These are phyloP conservation scores for Aquilaria malaccensis DNA, from an alignment of 345 rosid genomes.

Conservation along the genomic window DNA sequence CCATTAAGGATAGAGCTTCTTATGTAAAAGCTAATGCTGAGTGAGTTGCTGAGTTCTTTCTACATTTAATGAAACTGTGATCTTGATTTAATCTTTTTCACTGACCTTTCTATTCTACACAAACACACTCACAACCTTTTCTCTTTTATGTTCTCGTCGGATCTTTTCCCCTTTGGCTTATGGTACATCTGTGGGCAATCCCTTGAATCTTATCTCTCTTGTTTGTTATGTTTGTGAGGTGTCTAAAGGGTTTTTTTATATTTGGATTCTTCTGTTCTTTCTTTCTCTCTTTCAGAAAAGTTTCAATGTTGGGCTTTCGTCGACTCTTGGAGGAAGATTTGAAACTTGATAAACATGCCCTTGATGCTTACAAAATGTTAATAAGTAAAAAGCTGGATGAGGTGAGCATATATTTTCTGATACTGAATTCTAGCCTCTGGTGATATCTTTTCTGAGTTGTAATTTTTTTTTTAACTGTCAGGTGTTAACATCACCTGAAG, in stretches of 20 bases:
- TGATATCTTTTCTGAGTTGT: conserved; percentile 3
- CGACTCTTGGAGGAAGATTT: conserved; percentile 86
- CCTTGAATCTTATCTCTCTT: too few relatives aligned
- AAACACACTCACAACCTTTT: too few relatives aligned
- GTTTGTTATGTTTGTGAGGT: neutral
- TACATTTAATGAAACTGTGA: neutral
- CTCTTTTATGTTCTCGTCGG: neutral
- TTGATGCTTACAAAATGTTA: conserved; percentile 67
- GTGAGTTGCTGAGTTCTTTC: conserved; percentile 32
- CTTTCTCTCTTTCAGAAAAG: conserved; percentile 28
- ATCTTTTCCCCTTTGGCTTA: neutral
- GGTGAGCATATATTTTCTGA: conserved; percentile 25
- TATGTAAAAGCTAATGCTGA: conserved; percentile 63
- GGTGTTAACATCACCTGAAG: conserved; percentile 41
- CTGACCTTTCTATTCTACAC: too few relatives aligned
- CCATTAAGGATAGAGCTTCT: conserved; percentile 50
- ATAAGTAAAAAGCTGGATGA: conserved; percentile 55
- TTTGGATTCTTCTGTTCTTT: neutral
- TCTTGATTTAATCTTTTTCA: too few relatives aligned
- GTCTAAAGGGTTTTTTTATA: neutral
- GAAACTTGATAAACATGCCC: conserved; percentile 44
- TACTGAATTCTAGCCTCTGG: conserved; percentile 9
- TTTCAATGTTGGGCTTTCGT: conserved; percentile 79
- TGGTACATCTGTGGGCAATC: too few relatives aligned
- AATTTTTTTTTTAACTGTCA: conserved; percentile 15